Evolutionary conservation across 2,329 filamentous ascomycete species (phyloP), one percentile per base, ranked within the genome.

Genomic region (Paraconiothyrium sp.): DNA sequence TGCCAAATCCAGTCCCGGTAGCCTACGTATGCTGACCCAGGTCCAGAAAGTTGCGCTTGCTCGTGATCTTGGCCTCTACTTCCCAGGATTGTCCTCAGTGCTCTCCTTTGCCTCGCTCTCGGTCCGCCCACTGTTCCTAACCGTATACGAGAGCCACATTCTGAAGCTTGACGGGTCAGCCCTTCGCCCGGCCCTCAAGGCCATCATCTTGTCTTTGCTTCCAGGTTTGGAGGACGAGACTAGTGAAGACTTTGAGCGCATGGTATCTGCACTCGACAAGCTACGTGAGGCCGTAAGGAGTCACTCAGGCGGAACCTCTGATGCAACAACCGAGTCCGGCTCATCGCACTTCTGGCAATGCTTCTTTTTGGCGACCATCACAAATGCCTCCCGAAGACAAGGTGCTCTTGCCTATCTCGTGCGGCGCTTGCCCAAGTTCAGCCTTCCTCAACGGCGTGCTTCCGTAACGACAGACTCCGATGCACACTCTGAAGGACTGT

Each of bases 271-370:
- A 10, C 77, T 98, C 50, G 90, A 95, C 69, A 89, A 86, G 59
- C 89, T 98, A 76, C 93, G 94, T 72, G 80, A 85, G 61, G 85
- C 87, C 51, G 86, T 93, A 70, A 81, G 88, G 32, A 69, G 79
- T 9, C 79, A 80, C 30, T 84, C 85, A 62, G 81, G 85, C 14
- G 77, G 86, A 82, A 49, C 85, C 51, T 63, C 67, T 13, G 74
- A 78, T 32, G 63, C 63, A 16, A 76, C 70, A 35, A 67, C 49
- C 20, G 68, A 69, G 24, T 64, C 85, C 9, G 89, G 89, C 10
- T 92, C 94, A 67, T 92, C 92, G 66, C 97, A 95, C 78, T 99
- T 98, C 77, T 99, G 95, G 95, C 95, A 99, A 80, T 97, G 93
- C 76, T 91, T 99, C 74, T 98, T 99, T 72, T 83, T 99, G 20